Percentiles rank a stretch among this genome's conserved stretches.
These are phyloP conservation scores for Medicago arabica DNA, from an alignment of 306 rosid species.

Conservation along the genomic window DNA sequence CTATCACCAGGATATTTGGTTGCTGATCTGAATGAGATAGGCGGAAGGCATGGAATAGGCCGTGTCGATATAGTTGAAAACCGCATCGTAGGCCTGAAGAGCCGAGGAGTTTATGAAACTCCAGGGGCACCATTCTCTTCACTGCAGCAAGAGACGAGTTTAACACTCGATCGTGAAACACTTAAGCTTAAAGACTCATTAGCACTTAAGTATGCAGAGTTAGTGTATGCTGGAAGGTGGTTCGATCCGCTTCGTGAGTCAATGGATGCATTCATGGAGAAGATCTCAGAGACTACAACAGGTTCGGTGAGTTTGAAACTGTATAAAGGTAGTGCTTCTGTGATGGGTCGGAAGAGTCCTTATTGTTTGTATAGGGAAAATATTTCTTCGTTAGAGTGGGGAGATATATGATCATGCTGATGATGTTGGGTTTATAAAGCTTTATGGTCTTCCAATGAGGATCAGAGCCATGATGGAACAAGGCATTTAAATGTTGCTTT, in stretches of 20 bases:
- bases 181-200: constrained; percentile 66
- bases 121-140: constrained; percentile 92
- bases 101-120: constrained; percentile 88
- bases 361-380: constrained; percentile 71
- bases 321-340: constrained; percentile 64
- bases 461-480: constrained; percentile 70
- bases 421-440: constrained; percentile 81
- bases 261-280: constrained; percentile 83
- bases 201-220: constrained; percentile 86
- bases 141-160: constrained; percentile 64
- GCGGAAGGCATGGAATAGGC: constrained; percentile 79
- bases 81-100: constrained; percentile 82
- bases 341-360: constrained; percentile 61
- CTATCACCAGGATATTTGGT: constrained; percentile 68
- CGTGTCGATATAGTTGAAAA: constrained; percentile 81
- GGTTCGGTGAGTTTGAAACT: constrained; percentile 73
- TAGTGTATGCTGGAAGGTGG: constrained; percentile 88
- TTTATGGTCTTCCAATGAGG: constrained; percentile 83
- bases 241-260: constrained; percentile 82
- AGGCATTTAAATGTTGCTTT: constrained; percentile 15
- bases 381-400: constrained; percentile 80
- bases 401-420: constrained; percentile 81
- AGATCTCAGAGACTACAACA: constrained; percentile 69
- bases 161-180: constrained; percentile 76
- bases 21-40: constrained; percentile 69